phyloP scores from a whole-genome alignment of 805 yeast genomes.

The Saturnispora diversa region DNA sequence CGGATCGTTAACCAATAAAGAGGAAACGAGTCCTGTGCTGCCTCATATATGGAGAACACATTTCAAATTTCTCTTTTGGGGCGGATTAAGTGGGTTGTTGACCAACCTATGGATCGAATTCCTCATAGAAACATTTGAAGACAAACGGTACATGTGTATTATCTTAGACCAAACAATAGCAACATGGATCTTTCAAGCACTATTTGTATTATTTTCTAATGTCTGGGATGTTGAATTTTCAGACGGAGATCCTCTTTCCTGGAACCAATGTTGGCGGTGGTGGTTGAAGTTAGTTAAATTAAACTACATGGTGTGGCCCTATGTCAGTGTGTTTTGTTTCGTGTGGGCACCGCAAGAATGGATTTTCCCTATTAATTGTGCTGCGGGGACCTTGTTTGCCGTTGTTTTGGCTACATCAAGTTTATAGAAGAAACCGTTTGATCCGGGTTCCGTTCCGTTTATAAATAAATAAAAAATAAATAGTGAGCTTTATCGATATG shows the following conservation, averaged over 20 bases:
- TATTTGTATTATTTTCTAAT: slow-evolving; percentile 40
- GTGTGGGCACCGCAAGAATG: slow-evolving; percentile 38
- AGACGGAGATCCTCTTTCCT: neutral
- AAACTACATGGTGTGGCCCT: slow-evolving; percentile 54
- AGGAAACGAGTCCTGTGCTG: neutral
- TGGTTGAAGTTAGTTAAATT: slow-evolving; percentile 42
- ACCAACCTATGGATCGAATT: slow-evolving; percentile 48
- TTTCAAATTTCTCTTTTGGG: slow-evolving; percentile 51
- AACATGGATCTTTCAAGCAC: slow-evolving; percentile 44
- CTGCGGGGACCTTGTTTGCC: slow-evolving; percentile 51
- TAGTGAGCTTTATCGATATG: neutral
- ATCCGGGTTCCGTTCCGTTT: neutral
- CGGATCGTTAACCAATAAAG: neutral
- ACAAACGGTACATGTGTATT: slow-evolving; percentile 33
- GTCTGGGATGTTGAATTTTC: slow-evolving; percentile 46
- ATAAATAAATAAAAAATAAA: too few relatives aligned
- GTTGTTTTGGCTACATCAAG: slow-evolving; percentile 31
- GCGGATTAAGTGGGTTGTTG: slow-evolving; percentile 48
- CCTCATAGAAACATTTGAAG: slow-evolving; percentile 31
- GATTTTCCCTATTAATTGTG: slow-evolving; percentile 52
- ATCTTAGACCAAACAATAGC: slow-evolving; percentile 49
- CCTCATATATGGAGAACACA: slow-evolving; percentile 17
- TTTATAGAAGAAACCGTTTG: neutral
- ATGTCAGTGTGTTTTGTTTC: slow-evolving; percentile 44
- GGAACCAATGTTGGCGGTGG: slow-evolving; percentile 15